Conservation (phyloP, 805 yeast species). For the Wilhelminamyces savonicus region DNA sequence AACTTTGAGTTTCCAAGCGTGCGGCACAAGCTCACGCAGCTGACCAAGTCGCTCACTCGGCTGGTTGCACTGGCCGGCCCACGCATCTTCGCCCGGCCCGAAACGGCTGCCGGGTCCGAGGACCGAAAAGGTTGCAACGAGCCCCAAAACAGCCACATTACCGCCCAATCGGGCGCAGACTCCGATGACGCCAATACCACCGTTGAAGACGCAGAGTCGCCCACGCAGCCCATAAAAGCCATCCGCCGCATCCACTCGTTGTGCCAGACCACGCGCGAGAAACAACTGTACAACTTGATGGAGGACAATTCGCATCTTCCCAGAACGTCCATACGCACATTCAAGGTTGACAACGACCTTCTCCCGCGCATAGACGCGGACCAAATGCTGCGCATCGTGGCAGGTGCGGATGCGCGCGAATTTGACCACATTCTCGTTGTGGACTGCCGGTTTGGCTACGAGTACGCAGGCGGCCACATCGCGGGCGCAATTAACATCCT, state of each 20-base stretch:
- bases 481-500: constrained; percentile 74
- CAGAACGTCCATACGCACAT: constrained; percentile 21
- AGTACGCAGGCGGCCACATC: constrained; percentile 90
- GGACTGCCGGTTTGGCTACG: constrained; percentile 92
- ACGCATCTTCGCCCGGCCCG: constrained; percentile 1
- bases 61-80: constrained; percentile 7
- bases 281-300: constrained; percentile 10
- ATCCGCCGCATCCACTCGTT: constrained; percentile 63
- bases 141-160: constrained; percentile 3
- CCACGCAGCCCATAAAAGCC: constrained; percentile 14
- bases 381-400: constrained; percentile 52
- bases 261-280: constrained; percentile 47
- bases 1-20: constrained; percentile 11
- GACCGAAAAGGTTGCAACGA: constrained; percentile 1
- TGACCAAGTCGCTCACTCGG: constrained; percentile 14
- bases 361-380: constrained; percentile 61
- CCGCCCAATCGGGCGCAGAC: constrained; percentile 27
- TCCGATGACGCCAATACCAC: neutral
- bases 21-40: constrained; percentile 13
- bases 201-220: constrained; percentile 13
- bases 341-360: constrained; percentile 43
- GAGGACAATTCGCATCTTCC: constrained; percentile 28
- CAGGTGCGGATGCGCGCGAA: constrained; percentile 40
- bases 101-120: neutral
- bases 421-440: constrained; percentile 58